A percentile compares a stretch with the other conserved stretches of the same genome.
These are phyloP conservation scores for Mortierella sp. DNA, from an alignment of 371 early-diverging fungal species.

Conservation along the genomic window DNA sequence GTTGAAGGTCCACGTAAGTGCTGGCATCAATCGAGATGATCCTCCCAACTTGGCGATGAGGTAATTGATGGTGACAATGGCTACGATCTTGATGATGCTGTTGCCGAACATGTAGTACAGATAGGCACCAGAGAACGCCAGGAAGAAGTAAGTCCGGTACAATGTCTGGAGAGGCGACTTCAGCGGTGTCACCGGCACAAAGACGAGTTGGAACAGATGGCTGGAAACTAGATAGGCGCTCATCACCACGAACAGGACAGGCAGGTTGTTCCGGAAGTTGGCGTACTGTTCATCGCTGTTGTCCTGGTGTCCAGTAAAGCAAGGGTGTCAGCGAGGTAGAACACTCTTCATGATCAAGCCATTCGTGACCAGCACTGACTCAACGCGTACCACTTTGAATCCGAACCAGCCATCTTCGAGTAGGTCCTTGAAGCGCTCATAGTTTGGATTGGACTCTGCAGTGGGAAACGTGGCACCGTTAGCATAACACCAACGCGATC, in stretches of 20 bases:
- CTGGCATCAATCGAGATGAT: constrained; percentile 68
- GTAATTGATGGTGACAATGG: constrained; percentile 71
- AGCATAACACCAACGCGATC: not conserved
- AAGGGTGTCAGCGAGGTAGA: not conserved
- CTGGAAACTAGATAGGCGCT: constrained; percentile 59
- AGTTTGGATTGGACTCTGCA: constrained; percentile 64
- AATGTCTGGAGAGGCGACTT: constrained; percentile 54
- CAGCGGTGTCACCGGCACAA: constrained; percentile 27
- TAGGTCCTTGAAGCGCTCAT: constrained; percentile 59
- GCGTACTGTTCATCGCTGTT: constrained; percentile 88
- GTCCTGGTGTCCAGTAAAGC: constrained; percentile 59
- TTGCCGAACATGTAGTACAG: constrained; percentile 72
- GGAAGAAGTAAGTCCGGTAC: constrained; percentile 57
- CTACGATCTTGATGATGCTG: constrained; percentile 76
- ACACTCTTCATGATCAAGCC: too few species aligned
- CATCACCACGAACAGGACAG: constrained; percentile 65
- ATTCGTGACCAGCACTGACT: too few species aligned
- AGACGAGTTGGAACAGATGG: constrained; percentile 52
- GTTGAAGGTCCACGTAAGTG: constrained; percentile 83
- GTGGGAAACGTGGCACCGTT: not conserved
- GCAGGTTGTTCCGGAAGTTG: constrained; percentile 81
- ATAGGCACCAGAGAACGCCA: constrained; percentile 71
- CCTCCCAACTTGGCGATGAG: constrained; percentile 63
- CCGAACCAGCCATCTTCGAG: constrained; percentile 58
- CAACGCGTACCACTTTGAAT: constrained; percentile 40